Evolutionary conservation across 2,329 filamentous ascomycete genomes (phyloP).

Genomic region (Penicillium olsonii): DNA sequence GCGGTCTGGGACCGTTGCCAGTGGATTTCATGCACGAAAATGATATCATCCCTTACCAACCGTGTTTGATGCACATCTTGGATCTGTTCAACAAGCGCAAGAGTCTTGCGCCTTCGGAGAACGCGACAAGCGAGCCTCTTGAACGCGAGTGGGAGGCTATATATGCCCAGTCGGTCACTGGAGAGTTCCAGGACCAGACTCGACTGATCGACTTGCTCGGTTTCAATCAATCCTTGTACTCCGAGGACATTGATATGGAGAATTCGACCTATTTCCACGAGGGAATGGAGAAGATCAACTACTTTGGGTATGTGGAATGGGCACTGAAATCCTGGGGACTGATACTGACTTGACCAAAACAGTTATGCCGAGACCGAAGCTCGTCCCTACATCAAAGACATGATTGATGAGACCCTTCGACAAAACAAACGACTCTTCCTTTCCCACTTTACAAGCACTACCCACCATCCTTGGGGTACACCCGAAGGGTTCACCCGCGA

Average conservation of each 20-base stretch:
- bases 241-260: slow-evolving; percentile 29
- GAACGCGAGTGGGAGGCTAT: slow-evolving; percentile 30
- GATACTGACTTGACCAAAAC: slow-evolving; percentile 3
- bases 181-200: slow-evolving; percentile 28
- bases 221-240: slow-evolving; percentile 32
- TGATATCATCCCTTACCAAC: slow-evolving; percentile 31
- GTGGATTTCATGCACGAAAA: slow-evolving; percentile 33
- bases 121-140: slow-evolving; percentile 11
- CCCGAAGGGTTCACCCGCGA: slow-evolving; percentile 5
- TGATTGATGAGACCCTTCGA: slow-evolving; percentile 33
- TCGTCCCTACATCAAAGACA: slow-evolving; percentile 39
- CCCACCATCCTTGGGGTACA: slow-evolving; percentile 46
- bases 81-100: slow-evolving; percentile 32
- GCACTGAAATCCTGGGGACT: background rate
- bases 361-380: slow-evolving; percentile 41
- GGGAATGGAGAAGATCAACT: slow-evolving; percentile 38
- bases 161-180: slow-evolving; percentile 33
- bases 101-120: background rate
- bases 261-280: slow-evolving; percentile 36
- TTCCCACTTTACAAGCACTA: slow-evolving; percentile 36
- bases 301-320: slow-evolving; percentile 39
- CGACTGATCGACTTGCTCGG: slow-evolving; percentile 37
- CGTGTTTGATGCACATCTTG: slow-evolving; percentile 33
- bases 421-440: slow-evolving; percentile 32
- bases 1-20: slow-evolving; percentile 30